Base-by-base conservation (phyloP, 1,284 basidiomycete species). In the Singerocomus inundabilis region DNA sequence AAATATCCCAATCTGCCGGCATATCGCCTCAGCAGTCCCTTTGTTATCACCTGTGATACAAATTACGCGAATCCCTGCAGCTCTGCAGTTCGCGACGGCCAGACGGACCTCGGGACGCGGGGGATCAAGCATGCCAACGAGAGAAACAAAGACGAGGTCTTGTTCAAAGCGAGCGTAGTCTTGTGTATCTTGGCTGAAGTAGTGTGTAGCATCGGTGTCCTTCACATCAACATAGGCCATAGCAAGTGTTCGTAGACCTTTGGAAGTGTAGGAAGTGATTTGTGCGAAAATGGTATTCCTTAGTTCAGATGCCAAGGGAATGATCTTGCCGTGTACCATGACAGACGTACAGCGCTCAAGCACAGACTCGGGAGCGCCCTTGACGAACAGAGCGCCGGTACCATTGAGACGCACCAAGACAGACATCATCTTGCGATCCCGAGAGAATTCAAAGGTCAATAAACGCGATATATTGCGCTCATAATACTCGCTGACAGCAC, bases 11-110 rank as follows among this genome's bases (percentile, higher is more conserved):
- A 99, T 96, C 68, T 94, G 86, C 51, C 93, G 80, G 69, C 94
- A 98, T 65, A 99, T 98, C 21, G 94, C 92, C 76, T 98, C 95
- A 44, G 96, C 97, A 21, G 97, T 99, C 58, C 88, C 87, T 77
- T 97, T 96, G 76, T 98, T 98, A 73, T 99, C 97, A 34, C 97
- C 97, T 2, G 97, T 99, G 68, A 99, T 98, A 61, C 97, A 95
- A 57, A 99, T 87, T 36, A 98, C 93, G 37, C 94, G 83, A 60
- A 99, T 98, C 24, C 97, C 97, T 4, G 97, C 97, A 25, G 88
- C 85, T 58, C 79, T 84, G 74, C 95, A 98, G 66, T 92, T 92
- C 34, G 86, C 88, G 35, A 99, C 86, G 13, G 97, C 96, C 33
- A 72, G 76, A 38, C 81, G 80, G 25, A 95, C 96, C 71, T 98